phyloP scores from a whole-genome alignment of 2,329 filamentous ascomycete species.

The Trichoderma atroviride region DNA sequence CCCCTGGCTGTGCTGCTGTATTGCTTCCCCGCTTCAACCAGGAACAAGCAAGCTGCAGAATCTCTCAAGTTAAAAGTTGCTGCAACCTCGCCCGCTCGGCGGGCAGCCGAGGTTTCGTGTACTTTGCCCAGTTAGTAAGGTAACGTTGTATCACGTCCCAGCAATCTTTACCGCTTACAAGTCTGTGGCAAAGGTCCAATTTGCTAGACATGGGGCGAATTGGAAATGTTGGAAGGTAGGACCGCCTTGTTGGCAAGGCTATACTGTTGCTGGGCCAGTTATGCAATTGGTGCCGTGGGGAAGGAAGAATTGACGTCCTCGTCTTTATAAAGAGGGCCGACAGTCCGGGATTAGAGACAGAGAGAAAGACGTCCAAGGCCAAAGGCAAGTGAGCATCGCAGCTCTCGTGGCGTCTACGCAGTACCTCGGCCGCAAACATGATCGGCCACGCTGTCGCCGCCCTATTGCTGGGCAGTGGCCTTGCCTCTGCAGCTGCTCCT shows the following conservation, averaged over 20 bases:
- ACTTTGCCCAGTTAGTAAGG: slow-evolving; percentile 17
- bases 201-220: background rate
- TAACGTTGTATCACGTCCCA: slow-evolving; percentile 24
- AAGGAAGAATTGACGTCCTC: background rate
- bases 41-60: slow-evolving; percentile 22
- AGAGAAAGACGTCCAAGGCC: background rate
- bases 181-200: background rate
- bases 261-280: background rate
- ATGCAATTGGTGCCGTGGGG: background rate
- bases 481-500: slow-evolving; percentile 19
- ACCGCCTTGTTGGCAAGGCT: background rate
- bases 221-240: background rate
- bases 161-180: background rate
- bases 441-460: slow-evolving; percentile 13
- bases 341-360: background rate
- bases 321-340: slow-evolving; percentile 6
- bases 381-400: background rate
- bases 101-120: background rate
- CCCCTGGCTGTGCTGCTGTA: background rate
- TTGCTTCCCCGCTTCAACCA: slow-evolving; percentile 19
- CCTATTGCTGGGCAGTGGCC: slow-evolving; percentile 25
- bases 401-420: background rate
- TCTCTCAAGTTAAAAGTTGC: background rate
- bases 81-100: background rate
- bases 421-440: slow-evolving; percentile 19